A percentile compares a stretch with the other conserved stretches of the same genome.
These are phyloP conservation scores for Sphaerostilbella broomeana DNA, from an alignment of 2,329 filamentous ascomycete species.

Conservation along the genomic window DNA sequence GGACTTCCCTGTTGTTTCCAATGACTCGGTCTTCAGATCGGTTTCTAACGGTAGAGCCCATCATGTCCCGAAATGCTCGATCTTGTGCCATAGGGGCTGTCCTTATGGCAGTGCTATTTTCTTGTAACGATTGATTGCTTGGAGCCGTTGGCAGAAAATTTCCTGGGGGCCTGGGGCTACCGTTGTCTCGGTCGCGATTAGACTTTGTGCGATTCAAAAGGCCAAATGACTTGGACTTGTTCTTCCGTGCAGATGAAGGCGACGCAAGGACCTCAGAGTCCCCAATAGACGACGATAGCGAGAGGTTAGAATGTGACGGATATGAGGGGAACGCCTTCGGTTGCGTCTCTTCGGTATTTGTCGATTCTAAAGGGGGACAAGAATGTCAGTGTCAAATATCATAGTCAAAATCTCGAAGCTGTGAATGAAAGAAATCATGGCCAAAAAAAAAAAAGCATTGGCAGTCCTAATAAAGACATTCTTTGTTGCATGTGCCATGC, in stretches of 20 bases:
- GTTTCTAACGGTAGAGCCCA: slow-evolving; percentile 58
- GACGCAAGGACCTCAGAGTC: slow-evolving; percentile 37
- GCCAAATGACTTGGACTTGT: slow-evolving; percentile 50
- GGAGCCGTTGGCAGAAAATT: slow-evolving; percentile 24
- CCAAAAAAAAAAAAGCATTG: too few relatives aligned
- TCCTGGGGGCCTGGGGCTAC: too few relatives aligned
- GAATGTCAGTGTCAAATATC: too few relatives aligned
- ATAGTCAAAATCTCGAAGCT: too few relatives aligned
- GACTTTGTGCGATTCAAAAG: slow-evolving; percentile 47
- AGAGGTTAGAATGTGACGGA: slow-evolving; percentile 46
- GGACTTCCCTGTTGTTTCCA: slow-evolving; percentile 35
- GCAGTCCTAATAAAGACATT: too few relatives aligned
- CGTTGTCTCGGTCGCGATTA: slow-evolving; percentile 43
- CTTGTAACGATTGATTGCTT: slow-evolving; percentile 23
- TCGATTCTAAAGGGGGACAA: slow-evolving; percentile 21
- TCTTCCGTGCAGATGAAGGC: slow-evolving; percentile 37
- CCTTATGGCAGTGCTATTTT: slow-evolving; percentile 38
- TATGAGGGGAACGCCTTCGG: slow-evolving; percentile 35
- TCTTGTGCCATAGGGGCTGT: slow-evolving; percentile 61
- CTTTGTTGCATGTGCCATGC: neutral
- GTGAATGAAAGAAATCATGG: neutral
- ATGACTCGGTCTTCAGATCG: slow-evolving; percentile 63
- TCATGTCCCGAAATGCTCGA: slow-evolving; percentile 60
- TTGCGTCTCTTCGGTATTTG: slow-evolving; percentile 25
- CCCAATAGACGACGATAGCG: slow-evolving; percentile 41